Percentiles rank a stretch among this genome's conserved stretches.
Evolutionary conservation across 768 basidiomycete genomes (phyloP).

Genomic region (Serendipita sp.): DNA sequence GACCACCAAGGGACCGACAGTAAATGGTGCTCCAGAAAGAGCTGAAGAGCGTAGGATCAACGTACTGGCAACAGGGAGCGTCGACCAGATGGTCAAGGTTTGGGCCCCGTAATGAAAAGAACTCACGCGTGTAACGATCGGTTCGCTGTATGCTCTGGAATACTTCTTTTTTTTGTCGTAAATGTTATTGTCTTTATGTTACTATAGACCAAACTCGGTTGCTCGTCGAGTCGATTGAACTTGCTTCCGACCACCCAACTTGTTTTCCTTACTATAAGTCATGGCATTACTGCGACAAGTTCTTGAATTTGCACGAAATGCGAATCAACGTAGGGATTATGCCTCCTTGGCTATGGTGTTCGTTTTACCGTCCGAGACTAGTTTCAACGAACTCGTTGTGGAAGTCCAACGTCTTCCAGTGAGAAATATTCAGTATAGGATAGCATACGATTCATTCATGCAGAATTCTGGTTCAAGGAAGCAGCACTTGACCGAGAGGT

Average conservation of each 20-base stretch:
- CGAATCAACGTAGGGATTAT: neutral
- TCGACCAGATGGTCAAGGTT: conserved; percentile 28
- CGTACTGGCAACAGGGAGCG: conserved; percentile 31
- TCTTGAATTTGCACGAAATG: neutral
- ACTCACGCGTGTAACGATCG: neutral
- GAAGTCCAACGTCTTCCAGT: neutral
- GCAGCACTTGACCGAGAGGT: neutral
- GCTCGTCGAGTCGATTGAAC: neutral
- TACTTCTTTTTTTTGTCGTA: neutral
- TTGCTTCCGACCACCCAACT: neutral
- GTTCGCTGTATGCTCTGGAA: neutral
- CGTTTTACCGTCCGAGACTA: neutral
- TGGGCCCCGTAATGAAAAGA: conserved; percentile 11
- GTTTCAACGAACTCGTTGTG: neutral
- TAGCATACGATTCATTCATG: no score
- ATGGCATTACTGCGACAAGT: neutral
- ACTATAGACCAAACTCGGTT: neutral
- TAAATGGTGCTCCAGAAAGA: conserved; percentile 16
- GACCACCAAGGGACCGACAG: conserved; percentile 15
- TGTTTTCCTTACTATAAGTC: no score
- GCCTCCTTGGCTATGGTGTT: neutral
- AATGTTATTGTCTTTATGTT: neutral
- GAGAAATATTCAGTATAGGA: neutral
- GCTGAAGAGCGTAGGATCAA: conserved; percentile 24
- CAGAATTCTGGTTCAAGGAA: neutral